These are phyloP conservation scores for Pseudocercospora fijiensis DNA, from an alignment of 2,329 filamentous ascomycete genomes.

Conservation along the genomic window DNA sequence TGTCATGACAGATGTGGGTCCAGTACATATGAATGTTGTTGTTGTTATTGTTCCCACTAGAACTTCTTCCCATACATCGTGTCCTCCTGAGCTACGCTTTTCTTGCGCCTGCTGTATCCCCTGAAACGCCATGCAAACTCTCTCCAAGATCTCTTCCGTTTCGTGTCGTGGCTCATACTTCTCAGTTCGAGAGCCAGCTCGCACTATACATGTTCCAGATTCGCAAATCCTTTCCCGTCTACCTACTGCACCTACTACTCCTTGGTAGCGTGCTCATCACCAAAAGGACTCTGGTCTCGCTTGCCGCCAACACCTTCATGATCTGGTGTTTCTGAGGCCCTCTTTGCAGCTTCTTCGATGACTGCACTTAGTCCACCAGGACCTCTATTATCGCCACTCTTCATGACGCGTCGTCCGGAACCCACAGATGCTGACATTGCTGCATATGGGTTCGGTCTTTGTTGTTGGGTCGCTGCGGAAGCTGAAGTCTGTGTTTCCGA, in stretches of 20 bases:
- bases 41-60: background rate
- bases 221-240: background rate
- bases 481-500: conserved; percentile 29
- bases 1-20: background rate
- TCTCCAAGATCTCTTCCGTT: conserved; percentile 3
- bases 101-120: background rate
- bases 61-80: background rate
- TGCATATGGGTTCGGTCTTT: conserved; percentile 42
- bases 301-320: conserved; percentile 28
- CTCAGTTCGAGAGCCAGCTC: conserved; percentile 1
- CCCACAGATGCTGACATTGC: conserved; percentile 37
- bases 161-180: conserved; percentile 6
- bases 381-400: conserved; percentile 22
- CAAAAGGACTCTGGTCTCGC: conserved; percentile 38
- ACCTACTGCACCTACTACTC: conserved; percentile 1
- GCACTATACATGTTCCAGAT: background rate
- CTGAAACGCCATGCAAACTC: conserved; percentile 2
- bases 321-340: conserved; percentile 39
- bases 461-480: conserved; percentile 16
- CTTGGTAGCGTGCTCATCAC: conserved; percentile 32
- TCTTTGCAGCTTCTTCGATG: conserved; percentile 47
- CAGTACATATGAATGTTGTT: background rate
- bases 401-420: conserved; percentile 18
- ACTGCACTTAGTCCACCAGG: conserved; percentile 44
- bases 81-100: background rate